Evolutionary conservation across 371 early-diverging fungal species (phyloP).

Genomic region (Batrachochytrium dendrobatidis): DNA sequence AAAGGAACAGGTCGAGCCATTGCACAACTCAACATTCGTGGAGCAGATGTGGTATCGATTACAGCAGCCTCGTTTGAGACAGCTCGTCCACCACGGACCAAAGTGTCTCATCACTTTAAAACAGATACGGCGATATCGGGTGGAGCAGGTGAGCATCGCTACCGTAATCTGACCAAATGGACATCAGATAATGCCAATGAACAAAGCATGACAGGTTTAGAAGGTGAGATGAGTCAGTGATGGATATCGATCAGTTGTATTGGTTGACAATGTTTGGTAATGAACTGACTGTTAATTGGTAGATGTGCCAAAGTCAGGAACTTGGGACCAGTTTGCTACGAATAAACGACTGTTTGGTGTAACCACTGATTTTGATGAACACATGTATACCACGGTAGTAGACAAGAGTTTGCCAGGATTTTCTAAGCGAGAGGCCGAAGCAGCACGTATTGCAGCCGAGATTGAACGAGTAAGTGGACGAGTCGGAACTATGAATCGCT

Average conservation of each 20-base stretch:
- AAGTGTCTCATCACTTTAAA: too few relatives aligned
- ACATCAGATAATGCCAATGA: conserved; percentile 55
- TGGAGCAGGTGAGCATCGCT: conserved; percentile 49
- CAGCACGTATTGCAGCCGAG: conserved; percentile 83
- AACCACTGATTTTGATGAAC: conserved; percentile 91
- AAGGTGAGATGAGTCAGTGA: conserved; percentile 33
- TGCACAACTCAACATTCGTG: too few relatives aligned
- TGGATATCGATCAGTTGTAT: neutral
- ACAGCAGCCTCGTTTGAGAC: too few relatives aligned
- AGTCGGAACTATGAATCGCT: too few relatives aligned
- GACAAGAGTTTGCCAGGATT: conserved; percentile 81
- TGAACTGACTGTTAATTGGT: neutral
- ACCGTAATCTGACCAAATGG: conserved; percentile 85
- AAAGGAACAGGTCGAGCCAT: too few relatives aligned
- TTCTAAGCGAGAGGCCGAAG: conserved; percentile 81
- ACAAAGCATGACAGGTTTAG: conserved; percentile 32
- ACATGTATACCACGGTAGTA: conserved; percentile 89
- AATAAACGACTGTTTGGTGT: conserved; percentile 94
- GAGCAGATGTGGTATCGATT: neutral
- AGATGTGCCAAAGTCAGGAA: conserved; percentile 5
- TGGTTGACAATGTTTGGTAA: conserved; percentile 6
- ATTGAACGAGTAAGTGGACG: conserved; percentile 58
- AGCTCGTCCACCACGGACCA: too few relatives aligned
- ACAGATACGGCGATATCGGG: conserved; percentile 88
- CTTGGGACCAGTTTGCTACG: conserved; percentile 98